Conservation (phyloP, 352 stramenopile genomes). For the Peronospora belbahrii region DNA sequence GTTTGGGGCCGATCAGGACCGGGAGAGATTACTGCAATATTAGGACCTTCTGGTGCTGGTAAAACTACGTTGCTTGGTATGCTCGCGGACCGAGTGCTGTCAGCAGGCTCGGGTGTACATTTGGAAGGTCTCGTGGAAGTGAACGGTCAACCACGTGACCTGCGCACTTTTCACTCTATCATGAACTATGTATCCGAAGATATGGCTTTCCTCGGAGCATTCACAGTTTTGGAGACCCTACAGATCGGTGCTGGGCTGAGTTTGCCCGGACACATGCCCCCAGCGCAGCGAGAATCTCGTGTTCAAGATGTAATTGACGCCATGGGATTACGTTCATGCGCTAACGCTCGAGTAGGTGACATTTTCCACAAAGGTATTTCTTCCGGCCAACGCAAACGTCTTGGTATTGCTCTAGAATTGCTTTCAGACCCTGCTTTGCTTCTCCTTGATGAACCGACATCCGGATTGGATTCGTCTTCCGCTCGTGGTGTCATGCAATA, state of each 20-base stretch:
- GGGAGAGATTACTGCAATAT: constrained; percentile 60
- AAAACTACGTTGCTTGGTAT: constrained; percentile 71
- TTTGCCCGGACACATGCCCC: constrained; percentile 40
- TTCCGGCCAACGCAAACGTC: constrained; percentile 85
- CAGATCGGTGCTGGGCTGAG: constrained; percentile 54
- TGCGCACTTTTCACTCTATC: constrained; percentile 42
- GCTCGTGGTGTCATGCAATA: constrained; percentile 86
- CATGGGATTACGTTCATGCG: constrained; percentile 58
- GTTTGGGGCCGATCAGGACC: constrained; percentile 53
- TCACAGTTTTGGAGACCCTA: constrained; percentile 70
- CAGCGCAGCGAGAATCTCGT: constrained; percentile 40
- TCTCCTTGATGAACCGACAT: constrained; percentile 93
- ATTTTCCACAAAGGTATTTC: constrained; percentile 85
- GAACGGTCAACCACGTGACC: constrained; percentile 41
- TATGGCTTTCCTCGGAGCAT: constrained; percentile 54
- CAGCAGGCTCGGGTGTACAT: constrained; percentile 22
- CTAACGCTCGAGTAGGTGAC: constrained; percentile 69
- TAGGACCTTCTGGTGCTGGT: constrained; percentile 55
- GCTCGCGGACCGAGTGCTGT: constrained; percentile 42
- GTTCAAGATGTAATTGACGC: constrained; percentile 66
- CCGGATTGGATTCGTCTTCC: constrained; percentile 85
- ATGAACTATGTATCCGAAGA: constrained; percentile 72
- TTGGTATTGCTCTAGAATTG: constrained; percentile 93
- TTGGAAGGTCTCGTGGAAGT: constrained; percentile 50
- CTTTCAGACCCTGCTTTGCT: constrained; percentile 91